phyloP scores from a whole-genome alignment of 2,329 filamentous ascomycete genomes.

The Parascedosporium putredinis region DNA sequence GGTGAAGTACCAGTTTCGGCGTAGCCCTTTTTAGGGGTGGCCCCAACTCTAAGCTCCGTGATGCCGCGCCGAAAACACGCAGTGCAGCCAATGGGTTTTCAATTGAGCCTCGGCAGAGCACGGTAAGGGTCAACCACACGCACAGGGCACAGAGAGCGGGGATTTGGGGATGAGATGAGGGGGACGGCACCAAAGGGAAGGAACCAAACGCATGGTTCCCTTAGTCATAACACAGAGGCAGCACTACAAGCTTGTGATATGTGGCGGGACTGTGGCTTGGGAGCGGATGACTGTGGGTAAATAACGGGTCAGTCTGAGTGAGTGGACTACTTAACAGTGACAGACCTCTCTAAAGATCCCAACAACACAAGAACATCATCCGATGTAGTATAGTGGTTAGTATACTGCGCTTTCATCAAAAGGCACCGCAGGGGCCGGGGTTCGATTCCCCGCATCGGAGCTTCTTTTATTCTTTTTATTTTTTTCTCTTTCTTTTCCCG shows the following conservation, averaged over 20 bases:
- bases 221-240: too few species aligned
- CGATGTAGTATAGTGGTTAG: slow-evolving; percentile 7
- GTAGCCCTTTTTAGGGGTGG: not conserved
- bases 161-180: too few species aligned
- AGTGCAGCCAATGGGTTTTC: not conserved
- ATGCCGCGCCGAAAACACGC: not conserved
- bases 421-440: slow-evolving; percentile 6
- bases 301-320: too few species aligned
- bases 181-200: too few species aligned
- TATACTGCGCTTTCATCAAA: slow-evolving; percentile 4
- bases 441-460: slow-evolving; percentile 7
- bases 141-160: not conserved
- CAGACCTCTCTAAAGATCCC: not conserved
- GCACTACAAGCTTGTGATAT: not conserved
- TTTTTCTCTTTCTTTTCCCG: slow-evolving; percentile 4
- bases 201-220: too few species aligned
- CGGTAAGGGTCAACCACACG: too few species aligned
- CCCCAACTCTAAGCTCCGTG: not conserved
- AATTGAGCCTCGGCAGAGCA: not conserved
- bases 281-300: too few species aligned
- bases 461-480: not conserved
- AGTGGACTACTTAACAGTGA: not conserved
- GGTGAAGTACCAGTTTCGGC: not conserved
- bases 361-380: not conserved
- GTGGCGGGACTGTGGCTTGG: too few species aligned